Percentiles rank a stretch among this genome's conserved stretches.
phyloP scores from a whole-genome alignment of 202 grass and related monocot genomes.

The Eragrostis tef region DNA sequence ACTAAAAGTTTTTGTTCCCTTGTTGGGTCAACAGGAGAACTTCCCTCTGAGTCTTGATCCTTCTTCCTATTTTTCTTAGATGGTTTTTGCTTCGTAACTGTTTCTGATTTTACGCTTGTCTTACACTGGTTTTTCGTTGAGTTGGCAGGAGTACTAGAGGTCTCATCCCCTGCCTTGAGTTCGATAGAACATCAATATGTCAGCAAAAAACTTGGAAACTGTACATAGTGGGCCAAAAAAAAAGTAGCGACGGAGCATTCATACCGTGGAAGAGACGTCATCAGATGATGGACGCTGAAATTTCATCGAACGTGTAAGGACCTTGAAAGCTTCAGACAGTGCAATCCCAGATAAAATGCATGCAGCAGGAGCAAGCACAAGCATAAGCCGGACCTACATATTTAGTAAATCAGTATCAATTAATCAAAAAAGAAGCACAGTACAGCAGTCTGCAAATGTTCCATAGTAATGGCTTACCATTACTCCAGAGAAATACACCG shows the following conservation, averaged over 20 bases:
- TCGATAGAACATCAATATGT: slow-evolving; percentile 36
- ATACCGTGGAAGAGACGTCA: slow-evolving; percentile 52
- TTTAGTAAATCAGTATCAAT: slow-evolving; percentile 21
- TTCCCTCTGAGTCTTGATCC: slow-evolving; percentile 69
- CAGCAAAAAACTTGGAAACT: slow-evolving; percentile 38
- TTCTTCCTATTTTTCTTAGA: slow-evolving; percentile 87
- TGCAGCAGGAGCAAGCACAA: slow-evolving; percentile 95
- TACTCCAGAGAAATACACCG: slow-evolving; percentile 99
- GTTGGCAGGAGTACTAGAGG: slow-evolving; percentile 25
- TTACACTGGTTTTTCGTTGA: slow-evolving; percentile 54
- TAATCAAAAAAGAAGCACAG: background rate
- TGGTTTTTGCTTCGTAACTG: slow-evolving; percentile 69
- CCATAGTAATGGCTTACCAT: slow-evolving; percentile 62
- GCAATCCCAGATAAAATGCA: slow-evolving; percentile 98
- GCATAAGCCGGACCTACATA: slow-evolving; percentile 93
- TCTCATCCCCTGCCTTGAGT: slow-evolving; percentile 65
- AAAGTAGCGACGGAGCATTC: slow-evolving; percentile 35
- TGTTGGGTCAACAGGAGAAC: slow-evolving; percentile 52
- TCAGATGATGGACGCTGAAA: slow-evolving; percentile 69
- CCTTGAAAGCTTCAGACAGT: slow-evolving; percentile 80
- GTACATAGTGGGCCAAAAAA: background rate
- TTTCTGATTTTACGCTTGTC: slow-evolving; percentile 62
- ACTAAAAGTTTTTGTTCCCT: slow-evolving; percentile 70
- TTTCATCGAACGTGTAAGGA: slow-evolving; percentile 88
- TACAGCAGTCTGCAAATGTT: background rate